Percentiles rank a stretch among this genome's conserved stretches.
Evolutionary conservation across 208 protist species (phyloP).

Genomic region (Porcisia hertigi): DNA sequence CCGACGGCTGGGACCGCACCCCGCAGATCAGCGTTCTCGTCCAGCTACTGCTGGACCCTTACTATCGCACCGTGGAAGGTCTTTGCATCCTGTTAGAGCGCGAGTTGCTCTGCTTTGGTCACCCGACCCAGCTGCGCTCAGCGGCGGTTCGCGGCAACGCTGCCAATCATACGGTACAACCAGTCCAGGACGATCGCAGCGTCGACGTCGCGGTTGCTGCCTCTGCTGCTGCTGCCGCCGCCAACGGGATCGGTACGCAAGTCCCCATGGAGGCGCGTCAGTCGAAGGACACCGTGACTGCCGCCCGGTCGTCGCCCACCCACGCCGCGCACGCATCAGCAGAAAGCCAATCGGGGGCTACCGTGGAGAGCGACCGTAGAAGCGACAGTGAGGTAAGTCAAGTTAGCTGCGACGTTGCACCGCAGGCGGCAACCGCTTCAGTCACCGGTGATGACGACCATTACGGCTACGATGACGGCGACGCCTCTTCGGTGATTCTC

Average conservation of each 20-base stretch:
- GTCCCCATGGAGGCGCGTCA: background rate
- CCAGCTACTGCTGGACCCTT: constrained; percentile 91
- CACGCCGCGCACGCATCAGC: background rate
- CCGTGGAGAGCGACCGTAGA: constrained; percentile 3
- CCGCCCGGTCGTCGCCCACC: background rate
- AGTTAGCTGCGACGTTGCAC: background rate
- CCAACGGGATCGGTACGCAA: background rate
- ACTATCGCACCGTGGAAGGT: constrained; percentile 92
- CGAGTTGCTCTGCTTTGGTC: constrained; percentile 92
- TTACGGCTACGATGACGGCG: background rate
- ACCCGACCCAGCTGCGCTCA: constrained; percentile 42
- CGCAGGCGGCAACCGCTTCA: background rate
- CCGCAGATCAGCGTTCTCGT: constrained; percentile 77
- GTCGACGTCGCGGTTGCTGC: background rate
- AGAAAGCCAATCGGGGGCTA: background rate
- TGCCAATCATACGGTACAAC: constrained; percentile 15
- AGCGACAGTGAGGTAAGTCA: background rate
- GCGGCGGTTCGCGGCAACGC: constrained; percentile 25
- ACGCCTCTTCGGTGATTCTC: background rate
- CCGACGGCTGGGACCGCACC: constrained; percentile 94
- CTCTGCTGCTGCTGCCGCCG: constrained; percentile 1
- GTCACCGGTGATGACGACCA: background rate
- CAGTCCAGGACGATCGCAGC: background rate
- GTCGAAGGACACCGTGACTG: background rate
- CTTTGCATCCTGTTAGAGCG: constrained; percentile 93